phyloP scores from a whole-genome alignment of 2,329 filamentous ascomycete genomes.

The Paecilomyces sp. region DNA sequence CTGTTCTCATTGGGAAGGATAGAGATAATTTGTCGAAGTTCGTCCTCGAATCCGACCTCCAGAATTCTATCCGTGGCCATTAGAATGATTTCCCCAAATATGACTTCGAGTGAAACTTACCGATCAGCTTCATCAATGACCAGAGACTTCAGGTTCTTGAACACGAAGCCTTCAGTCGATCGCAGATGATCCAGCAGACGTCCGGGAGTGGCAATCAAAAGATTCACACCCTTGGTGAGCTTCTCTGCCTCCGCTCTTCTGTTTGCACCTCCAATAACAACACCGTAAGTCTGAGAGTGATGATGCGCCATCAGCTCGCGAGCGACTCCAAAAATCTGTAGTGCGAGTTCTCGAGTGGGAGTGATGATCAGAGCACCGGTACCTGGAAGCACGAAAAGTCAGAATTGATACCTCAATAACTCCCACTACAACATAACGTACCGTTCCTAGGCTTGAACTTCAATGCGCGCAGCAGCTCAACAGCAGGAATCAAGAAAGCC shows the following conservation, averaged over 20 bases:
- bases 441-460: conserved; percentile 92
- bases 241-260: conserved; percentile 87
- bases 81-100: background rate
- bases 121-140: conserved; percentile 96
- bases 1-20: conserved; percentile 80
- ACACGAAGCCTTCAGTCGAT: conserved; percentile 81
- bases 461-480: conserved; percentile 86
- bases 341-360: conserved; percentile 84
- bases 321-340: conserved; percentile 95
- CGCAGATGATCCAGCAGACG: conserved; percentile 88
- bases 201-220: conserved; percentile 89
- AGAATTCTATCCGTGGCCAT: conserved; percentile 53
- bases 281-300: conserved; percentile 92
- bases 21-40: conserved; percentile 95
- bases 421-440: conserved; percentile 10
- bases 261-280: conserved; percentile 94
- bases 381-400: conserved; percentile 26
- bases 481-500: conserved; percentile 85
- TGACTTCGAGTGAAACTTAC: background rate
- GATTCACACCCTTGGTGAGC: conserved; percentile 86
- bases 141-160: conserved; percentile 86
- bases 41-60: conserved; percentile 96
- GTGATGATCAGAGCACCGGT: conserved; percentile 89
- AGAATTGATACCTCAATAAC: conserved; percentile 3
- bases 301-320: conserved; percentile 77